Conservation (phyloP, 192 early-diverging fungal genomes). For the Coemansia sp. region DNA sequence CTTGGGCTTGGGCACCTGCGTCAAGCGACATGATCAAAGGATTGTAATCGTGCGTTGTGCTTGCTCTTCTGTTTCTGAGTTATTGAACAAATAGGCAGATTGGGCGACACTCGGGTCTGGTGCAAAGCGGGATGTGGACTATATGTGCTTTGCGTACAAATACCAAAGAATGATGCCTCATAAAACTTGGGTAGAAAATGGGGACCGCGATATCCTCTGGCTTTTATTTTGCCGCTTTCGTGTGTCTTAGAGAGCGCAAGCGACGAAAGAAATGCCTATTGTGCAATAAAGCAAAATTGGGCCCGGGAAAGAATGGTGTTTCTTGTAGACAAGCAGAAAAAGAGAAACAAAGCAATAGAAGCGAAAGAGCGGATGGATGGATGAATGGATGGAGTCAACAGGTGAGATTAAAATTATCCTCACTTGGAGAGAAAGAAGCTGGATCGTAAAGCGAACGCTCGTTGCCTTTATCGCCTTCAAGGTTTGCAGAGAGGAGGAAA, state of each 20-base stretch:
- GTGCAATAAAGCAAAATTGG: neutral
- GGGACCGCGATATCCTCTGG: neutral
- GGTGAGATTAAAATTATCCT: neutral
- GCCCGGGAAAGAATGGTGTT: neutral
- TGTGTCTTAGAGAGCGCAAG: neutral
- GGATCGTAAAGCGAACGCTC: neutral
- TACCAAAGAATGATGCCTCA: neutral
- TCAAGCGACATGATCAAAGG: constrained; percentile 9
- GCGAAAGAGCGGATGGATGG: too few species aligned
- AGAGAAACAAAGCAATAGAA: neutral
- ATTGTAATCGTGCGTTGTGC: neutral
- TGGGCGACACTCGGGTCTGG: neutral
- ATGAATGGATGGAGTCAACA: neutral
- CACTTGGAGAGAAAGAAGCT: neutral
- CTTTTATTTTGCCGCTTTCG: constrained; percentile 1
- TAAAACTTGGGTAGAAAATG: neutral
- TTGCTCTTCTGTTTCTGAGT: neutral
- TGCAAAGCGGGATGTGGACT: too few species aligned
- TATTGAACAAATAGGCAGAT: constrained; percentile 1
- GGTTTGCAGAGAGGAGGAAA: neutral
- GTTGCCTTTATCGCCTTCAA: neutral
- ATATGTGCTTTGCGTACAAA: too few species aligned
- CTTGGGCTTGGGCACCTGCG: constrained; percentile 4
- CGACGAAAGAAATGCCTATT: neutral
- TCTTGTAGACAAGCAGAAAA: neutral